phyloP scores from a whole-genome alignment of 2,329 filamentous ascomycete genomes.

The Leptodontidium sp. region DNA sequence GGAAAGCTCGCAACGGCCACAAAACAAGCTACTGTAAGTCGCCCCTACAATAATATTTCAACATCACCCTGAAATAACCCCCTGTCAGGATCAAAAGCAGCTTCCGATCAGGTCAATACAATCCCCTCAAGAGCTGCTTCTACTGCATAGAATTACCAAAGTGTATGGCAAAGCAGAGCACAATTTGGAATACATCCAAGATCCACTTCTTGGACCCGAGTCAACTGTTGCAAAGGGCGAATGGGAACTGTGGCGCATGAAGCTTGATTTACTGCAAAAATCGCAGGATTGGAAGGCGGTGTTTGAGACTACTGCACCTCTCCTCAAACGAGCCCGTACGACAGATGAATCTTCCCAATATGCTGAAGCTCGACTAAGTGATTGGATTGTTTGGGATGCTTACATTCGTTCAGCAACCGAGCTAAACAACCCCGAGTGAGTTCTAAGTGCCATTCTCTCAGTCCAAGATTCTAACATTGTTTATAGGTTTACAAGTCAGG shows the following conservation, averaged over 20 bases:
- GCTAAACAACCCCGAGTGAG: constrained; percentile 40
- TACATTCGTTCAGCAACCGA: constrained; percentile 42
- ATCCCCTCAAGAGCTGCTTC: constrained; percentile 46
- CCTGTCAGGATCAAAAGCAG: constrained; percentile 38
- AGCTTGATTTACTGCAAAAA: constrained; percentile 40
- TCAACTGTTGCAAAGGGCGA: constrained; percentile 47
- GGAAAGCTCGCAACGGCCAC: constrained; percentile 46
- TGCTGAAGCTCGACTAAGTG: constrained; percentile 42
- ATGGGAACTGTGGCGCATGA: constrained; percentile 47
- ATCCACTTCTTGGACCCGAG: constrained; percentile 45
- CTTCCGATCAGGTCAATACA: constrained; percentile 46
- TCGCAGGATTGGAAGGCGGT: constrained; percentile 43
- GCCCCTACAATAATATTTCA: background rate
- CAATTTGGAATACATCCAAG: constrained; percentile 42
- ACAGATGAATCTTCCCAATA: constrained; percentile 41
- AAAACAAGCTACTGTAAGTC: constrained; percentile 41
- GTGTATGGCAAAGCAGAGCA: constrained; percentile 40
- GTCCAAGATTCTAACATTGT: constrained; percentile 16
- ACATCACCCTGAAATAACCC: constrained; percentile 16
- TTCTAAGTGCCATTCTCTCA: background rate
- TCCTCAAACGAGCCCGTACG: constrained; percentile 44
- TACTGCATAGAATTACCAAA: constrained; percentile 44
- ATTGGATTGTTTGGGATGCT: constrained; percentile 47
- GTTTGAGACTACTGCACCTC: constrained; percentile 37
- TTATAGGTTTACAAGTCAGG: constrained; percentile 32